Evolutionary conservation across 768 basidiomycete species (phyloP), one percentile per base, ranked within the genome.

Genomic region (Jaapia argillacea): DNA sequence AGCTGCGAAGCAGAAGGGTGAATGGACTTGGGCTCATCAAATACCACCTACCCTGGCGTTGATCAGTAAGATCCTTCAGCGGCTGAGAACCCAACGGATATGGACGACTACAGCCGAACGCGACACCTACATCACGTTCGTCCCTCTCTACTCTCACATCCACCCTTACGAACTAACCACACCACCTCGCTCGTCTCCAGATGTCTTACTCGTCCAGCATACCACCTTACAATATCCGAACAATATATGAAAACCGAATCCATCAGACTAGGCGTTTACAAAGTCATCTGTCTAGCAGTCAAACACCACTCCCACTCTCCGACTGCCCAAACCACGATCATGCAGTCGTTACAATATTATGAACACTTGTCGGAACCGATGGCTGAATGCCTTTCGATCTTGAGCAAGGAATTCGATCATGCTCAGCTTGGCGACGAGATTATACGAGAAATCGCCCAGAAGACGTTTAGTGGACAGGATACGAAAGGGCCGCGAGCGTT

Each of bases 361-460:
- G 96, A 99, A 52, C 94, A 98, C 56, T 75, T 96, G 18, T 79
- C 88, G 0, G 94, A 98, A 54, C 82, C 85, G 1, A 85, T 97
- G 80, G 94, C 96, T 0, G 94, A 97, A 51, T 80, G 86, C 38
- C 70, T 98, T 21, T 71, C 79, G 24, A 66, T 81, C 40, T 74
- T 96, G 13, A 75, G 83, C 5, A 81, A 81, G 45, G 85, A 94
- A 43, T 97, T 85, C 54, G 93, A 96, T 60, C 79, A 90, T 47
- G 68, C 79, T 1, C 90, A 93, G 56, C 72, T 97, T 4, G 86
- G 85, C 0, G 94, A 97, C 52, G 92, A 97, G 53, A 72, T 98
- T 37, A 67, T 99, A 13, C 77, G 90, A 21, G 92, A 97, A 51
- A 85, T 97, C 23, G 79, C 87, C 0, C 73, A 67, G 1, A 90